phyloP scores from a whole-genome alignment of 1,284 basidiomycete species.

The Heimioporus punctisporus region DNA sequence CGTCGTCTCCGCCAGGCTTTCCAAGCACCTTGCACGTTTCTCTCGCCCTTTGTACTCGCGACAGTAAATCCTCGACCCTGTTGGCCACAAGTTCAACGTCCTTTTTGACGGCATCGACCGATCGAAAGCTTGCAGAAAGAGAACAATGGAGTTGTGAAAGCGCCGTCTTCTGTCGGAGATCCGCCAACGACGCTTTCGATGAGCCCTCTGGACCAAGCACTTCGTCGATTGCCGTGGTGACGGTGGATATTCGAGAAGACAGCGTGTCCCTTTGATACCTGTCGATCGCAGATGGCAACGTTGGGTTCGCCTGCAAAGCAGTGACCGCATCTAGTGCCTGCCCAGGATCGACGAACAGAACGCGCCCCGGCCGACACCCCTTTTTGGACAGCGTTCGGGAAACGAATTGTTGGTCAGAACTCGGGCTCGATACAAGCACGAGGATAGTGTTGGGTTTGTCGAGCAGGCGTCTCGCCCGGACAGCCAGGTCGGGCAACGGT shows the following conservation, averaged over 20 bases:
- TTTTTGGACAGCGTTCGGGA: conserved; percentile 17
- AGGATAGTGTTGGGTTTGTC: conserved; percentile 55
- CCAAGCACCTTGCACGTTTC: conserved; percentile 38
- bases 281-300: conserved; percentile 53
- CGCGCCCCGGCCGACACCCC: conserved; percentile 26
- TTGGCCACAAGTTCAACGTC: conserved; percentile 34
- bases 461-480: conserved; percentile 36
- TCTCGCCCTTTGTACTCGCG: conserved; percentile 35
- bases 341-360: conserved; percentile 56
- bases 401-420: conserved; percentile 18
- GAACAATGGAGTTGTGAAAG: conserved; percentile 37
- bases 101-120: conserved; percentile 27
- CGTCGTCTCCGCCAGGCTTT: conserved; percentile 38
- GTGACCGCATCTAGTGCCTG: conserved; percentile 56
- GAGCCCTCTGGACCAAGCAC: conserved; percentile 26
- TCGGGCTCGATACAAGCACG: conserved; percentile 41
- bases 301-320: conserved; percentile 45
- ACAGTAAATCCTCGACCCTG: conserved; percentile 34
- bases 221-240: conserved; percentile 44
- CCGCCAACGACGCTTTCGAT: conserved; percentile 4
- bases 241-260: conserved; percentile 53
- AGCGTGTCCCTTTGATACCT: conserved; percentile 64
- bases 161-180: conserved; percentile 32
- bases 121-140: conserved; percentile 34
- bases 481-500: conserved; percentile 41